A percentile compares a stretch with the other conserved stretches of the same genome.
These are phyloP conservation scores for Dipteronia sinensis DNA, from an alignment of 345 rosid genomes.

Conservation along the genomic window DNA sequence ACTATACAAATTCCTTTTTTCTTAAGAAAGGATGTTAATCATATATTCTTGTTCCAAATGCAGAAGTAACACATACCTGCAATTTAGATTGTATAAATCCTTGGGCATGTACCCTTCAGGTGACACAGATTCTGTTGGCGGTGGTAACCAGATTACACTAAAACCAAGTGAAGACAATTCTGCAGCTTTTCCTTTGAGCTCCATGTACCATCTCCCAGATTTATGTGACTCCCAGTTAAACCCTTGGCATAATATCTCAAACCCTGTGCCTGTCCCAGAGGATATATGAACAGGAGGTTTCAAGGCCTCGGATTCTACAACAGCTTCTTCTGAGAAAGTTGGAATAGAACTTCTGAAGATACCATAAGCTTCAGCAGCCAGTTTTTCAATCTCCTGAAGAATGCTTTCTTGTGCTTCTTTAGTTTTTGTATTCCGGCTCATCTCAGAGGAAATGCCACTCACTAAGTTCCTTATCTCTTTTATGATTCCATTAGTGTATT, in stretches of 20 bases:
- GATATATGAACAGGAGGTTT: slow-evolving; percentile 51
- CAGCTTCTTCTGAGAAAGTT: slow-evolving; percentile 58
- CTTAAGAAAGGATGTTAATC: slow-evolving; percentile 6
- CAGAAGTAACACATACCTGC: slow-evolving; percentile 53
- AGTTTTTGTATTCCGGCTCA: slow-evolving; percentile 49
- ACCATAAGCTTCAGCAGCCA: slow-evolving; percentile 98
- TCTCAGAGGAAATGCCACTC: slow-evolving; percentile 63
- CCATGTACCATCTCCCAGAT: slow-evolving; percentile 83
- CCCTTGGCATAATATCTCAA: slow-evolving; percentile 89
- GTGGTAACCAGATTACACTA: slow-evolving; percentile 90
- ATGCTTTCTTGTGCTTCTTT: slow-evolving; percentile 83
- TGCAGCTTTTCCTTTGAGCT: slow-evolving; percentile 68
- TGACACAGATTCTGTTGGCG: slow-evolving; percentile 96
- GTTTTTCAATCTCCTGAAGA: slow-evolving; percentile 91
- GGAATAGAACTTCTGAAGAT: slow-evolving; percentile 79
- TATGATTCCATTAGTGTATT: slow-evolving; percentile 63
- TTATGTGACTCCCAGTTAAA: slow-evolving; percentile 99
- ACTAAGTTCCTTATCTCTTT: slow-evolving; percentile 79
- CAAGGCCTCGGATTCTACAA: slow-evolving; percentile 38
- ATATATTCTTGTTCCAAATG: neutral
- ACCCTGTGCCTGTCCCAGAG: slow-evolving; percentile 85
- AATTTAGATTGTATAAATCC: slow-evolving; percentile 86
- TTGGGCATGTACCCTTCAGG: slow-evolving; percentile 99
- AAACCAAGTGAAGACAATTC: slow-evolving; percentile 82
- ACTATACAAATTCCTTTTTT: neutral